phyloP scores from a whole-genome alignment of 2,329 filamentous ascomycete species.

The Fusarium globosum region DNA sequence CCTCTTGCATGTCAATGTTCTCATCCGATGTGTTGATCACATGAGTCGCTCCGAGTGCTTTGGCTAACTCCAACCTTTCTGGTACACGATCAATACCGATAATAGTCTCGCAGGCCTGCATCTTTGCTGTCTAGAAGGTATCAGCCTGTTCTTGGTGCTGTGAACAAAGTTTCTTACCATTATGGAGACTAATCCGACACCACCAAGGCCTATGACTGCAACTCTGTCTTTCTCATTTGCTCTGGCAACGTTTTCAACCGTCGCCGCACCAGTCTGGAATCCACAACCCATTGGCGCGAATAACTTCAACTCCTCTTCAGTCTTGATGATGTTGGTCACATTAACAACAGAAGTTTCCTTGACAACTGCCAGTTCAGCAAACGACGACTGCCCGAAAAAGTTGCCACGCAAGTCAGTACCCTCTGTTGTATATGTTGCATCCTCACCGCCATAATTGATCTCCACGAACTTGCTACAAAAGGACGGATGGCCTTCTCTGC shows the following conservation, averaged over 20 bases:
- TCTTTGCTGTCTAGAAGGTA: background rate
- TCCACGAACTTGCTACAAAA: background rate
- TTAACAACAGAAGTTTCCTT: constrained; percentile 2
- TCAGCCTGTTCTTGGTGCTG: background rate
- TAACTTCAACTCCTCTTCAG: background rate
- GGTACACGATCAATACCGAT: constrained; percentile 1
- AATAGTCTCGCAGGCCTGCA: background rate
- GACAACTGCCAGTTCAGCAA: background rate
- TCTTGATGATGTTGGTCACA: background rate
- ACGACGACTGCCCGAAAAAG: background rate
- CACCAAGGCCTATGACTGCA: background rate
- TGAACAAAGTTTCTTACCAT: background rate
- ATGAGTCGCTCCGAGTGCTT: background rate
- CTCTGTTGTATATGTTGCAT: background rate
- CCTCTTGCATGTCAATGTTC: background rate
- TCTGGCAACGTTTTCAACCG: background rate
- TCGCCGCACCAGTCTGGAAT: background rate
- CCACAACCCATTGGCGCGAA: background rate
- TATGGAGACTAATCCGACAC: background rate
- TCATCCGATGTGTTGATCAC: background rate
- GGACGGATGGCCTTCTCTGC: background rate
- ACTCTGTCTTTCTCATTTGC: background rate
- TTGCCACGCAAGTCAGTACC: background rate
- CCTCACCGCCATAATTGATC: background rate
- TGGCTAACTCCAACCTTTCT: background rate